A percentile compares a stretch with the other conserved stretches of the same genome.
Conservation (phyloP, 1,284 basidiomycete genomes). For the Pyrrhoderma lamaoense region DNA sequence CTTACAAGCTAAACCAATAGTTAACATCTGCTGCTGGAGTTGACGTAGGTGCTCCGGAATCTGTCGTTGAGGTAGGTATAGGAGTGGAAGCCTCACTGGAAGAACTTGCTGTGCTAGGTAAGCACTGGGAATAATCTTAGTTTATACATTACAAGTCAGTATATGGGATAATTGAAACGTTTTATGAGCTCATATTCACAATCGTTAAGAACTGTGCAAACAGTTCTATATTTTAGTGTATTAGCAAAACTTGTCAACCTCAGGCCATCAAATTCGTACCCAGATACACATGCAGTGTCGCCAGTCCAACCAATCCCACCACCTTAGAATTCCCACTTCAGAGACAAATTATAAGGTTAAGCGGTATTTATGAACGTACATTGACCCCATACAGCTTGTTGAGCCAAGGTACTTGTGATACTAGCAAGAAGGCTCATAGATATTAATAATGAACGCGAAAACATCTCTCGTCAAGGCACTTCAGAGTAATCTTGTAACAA, state of each 20-base stretch:
- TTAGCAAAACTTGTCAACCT: slow-evolving; percentile 12
- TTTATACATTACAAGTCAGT: neutral
- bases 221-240: slow-evolving; percentile 22
- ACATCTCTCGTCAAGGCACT: too few species aligned
- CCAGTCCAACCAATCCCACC: slow-evolving; percentile 38
- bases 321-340: slow-evolving; percentile 20
- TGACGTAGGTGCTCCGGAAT: slow-evolving; percentile 20
- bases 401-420: neutral
- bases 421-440: slow-evolving; percentile 2
- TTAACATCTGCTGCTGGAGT: slow-evolving; percentile 25
- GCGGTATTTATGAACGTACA: slow-evolving; percentile 1
- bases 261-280: slow-evolving; percentile 28
- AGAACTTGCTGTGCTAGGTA: slow-evolving; percentile 26
- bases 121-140: slow-evolving; percentile 40
- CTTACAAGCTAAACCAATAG: slow-evolving; percentile 43
- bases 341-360: neutral
- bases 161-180: too few species aligned
- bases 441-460: neutral
- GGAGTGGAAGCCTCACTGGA: slow-evolving; percentile 23
- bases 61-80: slow-evolving; percentile 22
- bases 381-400: slow-evolving; percentile 15
- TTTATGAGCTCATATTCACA: slow-evolving; percentile 26
- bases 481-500: too few species aligned
- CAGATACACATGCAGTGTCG: slow-evolving; percentile 32
- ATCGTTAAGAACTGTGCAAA: slow-evolving; percentile 32